Percentiles rank a stretch among this genome's conserved stretches.
Conservation (phyloP, 208 protist genomes). For the Trypanosoma vivax region DNA sequence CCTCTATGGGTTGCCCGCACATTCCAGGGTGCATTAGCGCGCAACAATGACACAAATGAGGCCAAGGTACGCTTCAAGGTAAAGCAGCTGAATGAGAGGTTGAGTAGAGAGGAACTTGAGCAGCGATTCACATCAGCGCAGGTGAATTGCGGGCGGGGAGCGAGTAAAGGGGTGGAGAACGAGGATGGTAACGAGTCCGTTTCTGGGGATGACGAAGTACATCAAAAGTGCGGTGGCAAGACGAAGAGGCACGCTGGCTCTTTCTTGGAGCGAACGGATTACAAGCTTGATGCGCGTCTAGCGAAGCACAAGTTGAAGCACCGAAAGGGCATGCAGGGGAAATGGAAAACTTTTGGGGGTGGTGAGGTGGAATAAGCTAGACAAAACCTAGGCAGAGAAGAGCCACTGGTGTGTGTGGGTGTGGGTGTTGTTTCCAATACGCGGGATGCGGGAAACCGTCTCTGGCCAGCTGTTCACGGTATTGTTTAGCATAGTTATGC, state of each 20-base stretch:
- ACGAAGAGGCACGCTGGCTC: slow-evolving; percentile 15
- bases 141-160: slow-evolving; percentile 36
- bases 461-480: no score
- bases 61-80: slow-evolving; percentile 49
- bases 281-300: slow-evolving; percentile 39
- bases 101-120: slow-evolving; percentile 38
- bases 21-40: slow-evolving; percentile 28
- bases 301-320: slow-evolving; percentile 63
- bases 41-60: slow-evolving; percentile 56
- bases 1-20: slow-evolving; percentile 46
- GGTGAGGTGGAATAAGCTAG: not conserved
- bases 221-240: not conserved
- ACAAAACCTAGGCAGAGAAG: not conserved
- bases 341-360: slow-evolving; percentile 31
- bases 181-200: slow-evolving; percentile 6
- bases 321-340: slow-evolving; percentile 46
- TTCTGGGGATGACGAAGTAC: not conserved
- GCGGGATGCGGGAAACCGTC: no score
- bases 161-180: slow-evolving; percentile 36
- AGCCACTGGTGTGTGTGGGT: no score
- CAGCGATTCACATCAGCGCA: slow-evolving; percentile 40
- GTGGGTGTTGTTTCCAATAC: no score
- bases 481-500: no score
- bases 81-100: slow-evolving; percentile 33
- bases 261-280: slow-evolving; percentile 41